Conservation (phyloP, 169 alveolate genomes). For the Eimeria tenella region DNA sequence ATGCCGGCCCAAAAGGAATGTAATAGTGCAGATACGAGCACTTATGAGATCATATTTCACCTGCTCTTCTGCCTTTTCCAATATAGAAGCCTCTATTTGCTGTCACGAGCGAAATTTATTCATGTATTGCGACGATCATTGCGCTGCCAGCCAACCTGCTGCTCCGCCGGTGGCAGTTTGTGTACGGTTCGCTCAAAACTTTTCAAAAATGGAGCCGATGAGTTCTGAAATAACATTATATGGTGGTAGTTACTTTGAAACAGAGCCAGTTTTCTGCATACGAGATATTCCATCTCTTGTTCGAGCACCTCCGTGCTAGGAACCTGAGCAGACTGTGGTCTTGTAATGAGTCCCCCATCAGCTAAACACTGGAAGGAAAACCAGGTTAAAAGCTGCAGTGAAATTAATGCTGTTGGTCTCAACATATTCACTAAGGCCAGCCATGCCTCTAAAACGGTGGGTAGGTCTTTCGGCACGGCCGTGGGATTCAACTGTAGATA, state of each 20-base stretch:
- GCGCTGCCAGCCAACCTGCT: background rate
- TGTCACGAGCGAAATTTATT: background rate
- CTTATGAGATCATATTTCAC: background rate
- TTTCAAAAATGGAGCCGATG: background rate
- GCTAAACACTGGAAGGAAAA: background rate
- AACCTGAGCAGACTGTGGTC: background rate
- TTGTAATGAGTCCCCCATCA: background rate
- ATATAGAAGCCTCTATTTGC: slow-evolving; percentile 38
- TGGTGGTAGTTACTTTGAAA: background rate
- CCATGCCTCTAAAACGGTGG: no score
- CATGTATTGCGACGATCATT: background rate
- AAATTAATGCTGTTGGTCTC: background rate
- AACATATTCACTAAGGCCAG: background rate
- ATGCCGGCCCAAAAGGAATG: background rate
- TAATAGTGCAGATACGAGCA: no score
- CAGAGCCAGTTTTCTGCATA: background rate
- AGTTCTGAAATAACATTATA: background rate
- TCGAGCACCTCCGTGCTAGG: slow-evolving; percentile 33
- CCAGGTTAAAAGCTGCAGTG: background rate
- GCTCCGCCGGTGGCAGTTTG: slow-evolving; percentile 45
- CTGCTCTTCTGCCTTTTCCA: slow-evolving; percentile 44
- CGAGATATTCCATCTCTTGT: background rate
- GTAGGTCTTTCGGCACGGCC: no score
- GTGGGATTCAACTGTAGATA: background rate
- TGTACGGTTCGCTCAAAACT: background rate